Evolutionary conservation across 169 alveolate species (phyloP).

Genomic region (Plasmodium reichenowi): DNA sequence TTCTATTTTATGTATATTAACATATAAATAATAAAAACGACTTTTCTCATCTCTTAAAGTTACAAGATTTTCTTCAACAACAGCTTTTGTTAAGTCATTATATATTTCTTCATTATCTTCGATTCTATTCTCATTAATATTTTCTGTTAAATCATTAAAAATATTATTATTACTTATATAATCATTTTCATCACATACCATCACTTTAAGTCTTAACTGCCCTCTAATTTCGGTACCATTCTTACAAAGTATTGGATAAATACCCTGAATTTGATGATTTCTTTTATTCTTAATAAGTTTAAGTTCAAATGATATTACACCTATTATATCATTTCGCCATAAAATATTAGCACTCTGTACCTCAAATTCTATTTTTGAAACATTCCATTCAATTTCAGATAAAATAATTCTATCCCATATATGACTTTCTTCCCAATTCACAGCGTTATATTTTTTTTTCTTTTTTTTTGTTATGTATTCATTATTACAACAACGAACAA

Average conservation of each 20-base stretch:
- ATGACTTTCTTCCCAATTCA: conserved; percentile 93
- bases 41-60: conserved; percentile 35
- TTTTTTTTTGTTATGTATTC: conserved; percentile 90
- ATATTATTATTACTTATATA: conserved; percentile 73
- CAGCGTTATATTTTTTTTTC: conserved; percentile 88
- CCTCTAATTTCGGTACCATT: conserved; percentile 88
- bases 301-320: conserved; percentile 89
- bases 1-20: conserved; percentile 89
- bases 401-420: conserved; percentile 90
- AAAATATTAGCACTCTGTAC: conserved; percentile 92
- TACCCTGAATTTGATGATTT: conserved; percentile 88
- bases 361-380: conserved; percentile 91
- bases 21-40: conserved; percentile 87
- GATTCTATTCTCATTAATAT: conserved; percentile 6
- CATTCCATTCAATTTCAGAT: conserved; percentile 90
- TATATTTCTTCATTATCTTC: conserved; percentile 29
- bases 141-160: conserved; percentile 27
- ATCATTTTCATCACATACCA: conserved; percentile 88
- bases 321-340: conserved; percentile 92
- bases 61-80: conserved; percentile 72
- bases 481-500: conserved; percentile 92
- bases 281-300: conserved; percentile 87
- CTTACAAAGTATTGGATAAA: conserved; percentile 83
- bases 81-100: conserved; percentile 80
- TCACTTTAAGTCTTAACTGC: conserved; percentile 85